These are phyloP conservation scores for Diaporthe nobilis DNA, from an alignment of 2,329 filamentous ascomycete species.

Conservation along the genomic window DNA sequence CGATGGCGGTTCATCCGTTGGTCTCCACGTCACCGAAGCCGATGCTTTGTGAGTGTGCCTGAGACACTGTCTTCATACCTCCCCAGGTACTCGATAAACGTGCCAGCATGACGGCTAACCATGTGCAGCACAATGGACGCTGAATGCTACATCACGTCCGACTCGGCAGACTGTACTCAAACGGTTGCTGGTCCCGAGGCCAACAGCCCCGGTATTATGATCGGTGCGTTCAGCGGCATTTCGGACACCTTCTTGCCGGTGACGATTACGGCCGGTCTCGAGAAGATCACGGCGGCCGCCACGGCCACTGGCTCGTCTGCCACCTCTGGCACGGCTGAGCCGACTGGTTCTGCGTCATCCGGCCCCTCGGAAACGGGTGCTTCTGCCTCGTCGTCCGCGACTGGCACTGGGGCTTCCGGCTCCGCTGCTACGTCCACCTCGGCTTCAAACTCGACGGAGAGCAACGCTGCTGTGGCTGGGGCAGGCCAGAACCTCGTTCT, in stretches of 20 bases:
- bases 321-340: conserved; percentile 24
- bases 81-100: no score
- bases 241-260: conserved; percentile 18
- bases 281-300: conserved; percentile 26
- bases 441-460: conserved; percentile 6
- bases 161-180: conserved; percentile 30
- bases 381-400: background rate
- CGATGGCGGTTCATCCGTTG: conserved; percentile 28
- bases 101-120: background rate
- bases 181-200: conserved; percentile 27
- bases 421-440: background rate
- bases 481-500: background rate
- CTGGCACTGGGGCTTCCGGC: background rate
- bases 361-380: conserved; percentile 31
- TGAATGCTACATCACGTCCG: background rate
- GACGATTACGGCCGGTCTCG: conserved; percentile 40
- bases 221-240: conserved; percentile 3
- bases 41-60: conserved; percentile 26
- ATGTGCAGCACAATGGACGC: background rate
- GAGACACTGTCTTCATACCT: background rate
- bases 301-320: conserved; percentile 9
- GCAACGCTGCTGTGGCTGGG: conserved; percentile 26
- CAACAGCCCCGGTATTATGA: conserved; percentile 27
- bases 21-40: conserved; percentile 24
- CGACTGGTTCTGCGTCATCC: background rate